Evolutionary conservation across 257 asterid species (phyloP).

Genomic region (Solanum chaucha): DNA sequence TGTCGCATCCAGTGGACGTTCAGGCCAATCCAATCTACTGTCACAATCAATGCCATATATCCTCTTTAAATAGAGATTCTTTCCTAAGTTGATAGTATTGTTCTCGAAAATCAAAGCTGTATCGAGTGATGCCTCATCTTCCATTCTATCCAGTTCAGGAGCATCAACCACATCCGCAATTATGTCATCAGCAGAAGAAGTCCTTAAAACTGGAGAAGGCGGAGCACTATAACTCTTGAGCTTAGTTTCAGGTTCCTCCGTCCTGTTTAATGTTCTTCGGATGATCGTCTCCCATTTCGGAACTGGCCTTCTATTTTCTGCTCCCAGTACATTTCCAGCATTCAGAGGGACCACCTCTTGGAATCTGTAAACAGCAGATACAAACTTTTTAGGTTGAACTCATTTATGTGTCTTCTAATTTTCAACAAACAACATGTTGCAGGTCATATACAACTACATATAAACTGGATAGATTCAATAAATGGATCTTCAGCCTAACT

Average conservation of each 20-base stretch:
- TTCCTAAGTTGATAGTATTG: slow-evolving; percentile 1
- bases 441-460: not conserved
- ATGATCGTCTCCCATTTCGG: slow-evolving; percentile 78
- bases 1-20: slow-evolving; percentile 56
- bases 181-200: slow-evolving; percentile 67
- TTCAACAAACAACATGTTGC: not conserved
- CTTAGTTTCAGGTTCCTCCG: slow-evolving; percentile 34
- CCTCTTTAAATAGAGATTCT: slow-evolving; percentile 18
- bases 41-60: slow-evolving; percentile 17
- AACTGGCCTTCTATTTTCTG: slow-evolving; percentile 70
- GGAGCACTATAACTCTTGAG: slow-evolving; percentile 83
- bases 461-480: not conserved
- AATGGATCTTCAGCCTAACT: not conserved
- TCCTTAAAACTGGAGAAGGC: slow-evolving; percentile 70
- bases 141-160: slow-evolving; percentile 27
- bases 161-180: slow-evolving; percentile 41
- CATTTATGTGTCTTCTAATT: not conserved
- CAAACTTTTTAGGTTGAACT: not conserved
- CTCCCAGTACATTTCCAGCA: slow-evolving; percentile 89
- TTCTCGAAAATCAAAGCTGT: slow-evolving; percentile 3
- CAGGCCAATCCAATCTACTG: slow-evolving; percentile 75
- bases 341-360: slow-evolving; percentile 92
- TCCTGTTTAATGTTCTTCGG: slow-evolving; percentile 58
- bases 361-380: slow-evolving; percentile 34
- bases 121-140: slow-evolving; percentile 14